phyloP scores from a whole-genome alignment of 345 rosid species.

The Eutrema japonicum region DNA sequence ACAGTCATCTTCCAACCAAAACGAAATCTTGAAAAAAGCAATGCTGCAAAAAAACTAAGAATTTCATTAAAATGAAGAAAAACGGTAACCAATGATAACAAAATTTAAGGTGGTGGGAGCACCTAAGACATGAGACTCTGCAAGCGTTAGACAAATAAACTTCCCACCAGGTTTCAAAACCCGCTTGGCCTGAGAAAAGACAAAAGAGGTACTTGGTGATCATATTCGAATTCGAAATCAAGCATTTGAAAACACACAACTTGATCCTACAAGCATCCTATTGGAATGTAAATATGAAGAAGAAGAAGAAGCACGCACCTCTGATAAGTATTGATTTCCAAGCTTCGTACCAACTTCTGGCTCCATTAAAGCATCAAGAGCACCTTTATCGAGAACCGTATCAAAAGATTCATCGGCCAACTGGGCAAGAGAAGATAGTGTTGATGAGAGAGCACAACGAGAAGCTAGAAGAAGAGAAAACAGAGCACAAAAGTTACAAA shows the following conservation, averaged over 20 bases:
- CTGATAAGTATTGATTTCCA: constrained; percentile 75
- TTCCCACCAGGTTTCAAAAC: constrained; percentile 72
- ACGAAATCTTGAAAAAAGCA: constrained; percentile 82
- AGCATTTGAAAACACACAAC: background rate
- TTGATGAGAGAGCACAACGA: background rate
- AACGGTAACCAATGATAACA: background rate
- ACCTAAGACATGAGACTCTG: constrained; percentile 95
- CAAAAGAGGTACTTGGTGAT: constrained; percentile 1
- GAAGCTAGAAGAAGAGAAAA: constrained; percentile 9
- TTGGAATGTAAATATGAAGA: background rate
- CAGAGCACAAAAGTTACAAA: constrained; percentile 24
- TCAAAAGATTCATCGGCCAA: constrained; percentile 62
- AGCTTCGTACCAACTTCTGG: constrained; percentile 76
- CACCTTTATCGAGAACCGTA: constrained; percentile 89
- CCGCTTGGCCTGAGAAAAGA: constrained; percentile 71
- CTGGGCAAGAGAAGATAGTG: constrained; percentile 44
- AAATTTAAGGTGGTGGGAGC: constrained; percentile 17
- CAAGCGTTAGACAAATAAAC: constrained; percentile 84
- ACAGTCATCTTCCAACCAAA: constrained; percentile 82
- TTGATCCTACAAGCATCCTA: constrained; percentile 15
- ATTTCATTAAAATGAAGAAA: constrained; percentile 10
- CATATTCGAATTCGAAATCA: background rate
- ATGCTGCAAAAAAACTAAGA: constrained; percentile 52
- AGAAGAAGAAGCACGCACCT: constrained; percentile 50
- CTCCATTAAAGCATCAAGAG: constrained; percentile 98